Evolutionary conservation across 768 basidiomycete species (phyloP).

Genomic region (Lanmaoa pseudosensibilis): DNA sequence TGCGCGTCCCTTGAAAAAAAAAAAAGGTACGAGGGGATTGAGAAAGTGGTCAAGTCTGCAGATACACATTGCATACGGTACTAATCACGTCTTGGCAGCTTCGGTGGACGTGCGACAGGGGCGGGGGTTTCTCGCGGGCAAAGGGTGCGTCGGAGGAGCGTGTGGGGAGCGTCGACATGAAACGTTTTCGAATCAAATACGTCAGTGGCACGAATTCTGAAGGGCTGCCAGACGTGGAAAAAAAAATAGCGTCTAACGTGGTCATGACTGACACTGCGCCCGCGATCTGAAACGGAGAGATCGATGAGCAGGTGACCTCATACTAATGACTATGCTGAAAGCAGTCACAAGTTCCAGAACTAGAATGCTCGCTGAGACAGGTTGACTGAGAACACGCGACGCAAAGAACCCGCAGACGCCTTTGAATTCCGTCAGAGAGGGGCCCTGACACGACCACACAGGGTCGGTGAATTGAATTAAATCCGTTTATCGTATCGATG

Average conservation of each 20-base stretch:
- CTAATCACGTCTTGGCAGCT: too few species aligned
- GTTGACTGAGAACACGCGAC: not conserved
- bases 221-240: constrained; percentile 5
- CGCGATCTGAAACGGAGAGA: constrained; percentile 7
- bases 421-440: not conserved
- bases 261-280: constrained; percentile 8
- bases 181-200: constrained; percentile 20
- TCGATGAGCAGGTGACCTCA: constrained; percentile 8
- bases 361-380: not conserved
- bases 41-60: constrained; percentile 10
- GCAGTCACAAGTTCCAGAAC: not conserved
- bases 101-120: constrained; percentile 4
- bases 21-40: not conserved
- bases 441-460: constrained; percentile 7
- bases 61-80: not conserved
- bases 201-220: constrained; percentile 18
- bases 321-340: not conserved
- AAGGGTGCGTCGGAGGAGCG: constrained; percentile 19
- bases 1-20: not conserved
- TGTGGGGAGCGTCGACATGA: constrained; percentile 29
- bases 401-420: constrained; percentile 1
- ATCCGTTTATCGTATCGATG: constrained; percentile 14
- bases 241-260: constrained; percentile 9
- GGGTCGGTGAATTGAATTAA: constrained; percentile 20
- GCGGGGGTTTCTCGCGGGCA: constrained; percentile 13